Evolutionary conservation across 108 stramenopile genomes (phyloP).

Genomic region (Cyclotella atomus): DNA sequence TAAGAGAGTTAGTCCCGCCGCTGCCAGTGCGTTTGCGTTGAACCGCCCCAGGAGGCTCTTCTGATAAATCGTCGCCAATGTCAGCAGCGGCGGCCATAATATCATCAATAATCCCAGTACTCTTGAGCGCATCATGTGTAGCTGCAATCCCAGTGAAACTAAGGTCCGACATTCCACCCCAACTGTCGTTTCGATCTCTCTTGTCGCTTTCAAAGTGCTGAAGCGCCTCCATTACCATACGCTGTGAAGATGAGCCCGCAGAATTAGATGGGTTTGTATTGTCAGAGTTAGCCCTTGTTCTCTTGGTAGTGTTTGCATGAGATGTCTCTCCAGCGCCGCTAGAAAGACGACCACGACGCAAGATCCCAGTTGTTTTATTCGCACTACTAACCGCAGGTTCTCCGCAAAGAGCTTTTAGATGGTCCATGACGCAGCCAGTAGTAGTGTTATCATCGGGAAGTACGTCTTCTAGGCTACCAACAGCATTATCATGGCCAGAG

Average conservation of each 20-base stretch:
- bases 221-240: conserved; percentile 19
- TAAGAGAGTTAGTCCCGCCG: conserved; percentile 23
- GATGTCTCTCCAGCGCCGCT: conserved; percentile 28
- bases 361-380: conserved; percentile 33
- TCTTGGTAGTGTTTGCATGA: conserved; percentile 27
- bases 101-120: conserved; percentile 59
- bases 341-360: conserved; percentile 13
- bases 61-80: conserved; percentile 38
- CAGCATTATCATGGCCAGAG: conserved; percentile 10
- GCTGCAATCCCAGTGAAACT: conserved; percentile 46
- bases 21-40: conserved; percentile 22
- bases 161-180: conserved; percentile 90
- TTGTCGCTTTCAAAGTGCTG: conserved; percentile 21
- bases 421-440: conserved; percentile 37
- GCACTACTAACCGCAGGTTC: conserved; percentile 20
- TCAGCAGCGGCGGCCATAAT: conserved; percentile 63
- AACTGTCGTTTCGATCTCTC: conserved; percentile 78
- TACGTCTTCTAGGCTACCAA: conserved; percentile 31
- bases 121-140: conserved; percentile 39
- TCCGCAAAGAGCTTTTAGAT: conserved; percentile 43
- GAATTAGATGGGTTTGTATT: conserved; percentile 26
- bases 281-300: conserved; percentile 27
- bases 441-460: conserved; percentile 17
- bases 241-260: conserved; percentile 31
- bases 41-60: conserved; percentile 11